Conservation (phyloP, 345 rosid species). For the Bruguiera gymnorhiza region DNA sequence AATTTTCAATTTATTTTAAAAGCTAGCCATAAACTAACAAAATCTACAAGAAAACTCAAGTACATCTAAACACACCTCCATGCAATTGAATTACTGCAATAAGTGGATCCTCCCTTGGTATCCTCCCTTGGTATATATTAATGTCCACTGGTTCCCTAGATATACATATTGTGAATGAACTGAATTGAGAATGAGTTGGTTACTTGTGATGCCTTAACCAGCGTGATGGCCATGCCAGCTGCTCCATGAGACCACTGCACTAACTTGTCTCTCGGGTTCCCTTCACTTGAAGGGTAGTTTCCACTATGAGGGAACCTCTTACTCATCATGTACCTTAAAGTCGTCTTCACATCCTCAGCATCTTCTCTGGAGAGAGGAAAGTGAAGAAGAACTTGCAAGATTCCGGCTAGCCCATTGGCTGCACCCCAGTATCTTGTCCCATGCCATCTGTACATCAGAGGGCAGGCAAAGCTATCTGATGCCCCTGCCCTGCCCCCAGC, state of each 20-base stretch:
- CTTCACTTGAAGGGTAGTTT: constrained; percentile 84
- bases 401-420: constrained; percentile 87
- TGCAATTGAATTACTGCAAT: too few relatives aligned
- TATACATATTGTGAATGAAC: not conserved
- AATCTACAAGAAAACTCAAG: too few relatives aligned
- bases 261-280: constrained; percentile 77
- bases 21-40: too few relatives aligned
- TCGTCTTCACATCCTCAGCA: constrained; percentile 63
- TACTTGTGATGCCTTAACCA: constrained; percentile 85
- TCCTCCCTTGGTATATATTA: not conserved
- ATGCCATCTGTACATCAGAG: constrained; percentile 87
- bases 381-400: constrained; percentile 74
- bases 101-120: not conserved
- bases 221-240: constrained; percentile 64
- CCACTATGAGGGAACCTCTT: constrained; percentile 79
- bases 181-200: not conserved
- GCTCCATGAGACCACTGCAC: constrained; percentile 97
- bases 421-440: constrained; percentile 96
- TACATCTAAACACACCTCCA: too few relatives aligned
- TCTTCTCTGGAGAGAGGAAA: constrained; percentile 58
- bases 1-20: too few relatives aligned
- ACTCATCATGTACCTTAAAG: constrained; percentile 84
- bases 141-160: not conserved
- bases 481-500: constrained; percentile 94
- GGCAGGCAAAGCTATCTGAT: constrained; percentile 59